Evolutionary conservation across 2,329 filamentous ascomycete genomes (phyloP), one percentile per base, ranked within the genome.

Genomic region (Aspergillus niger): DNA sequence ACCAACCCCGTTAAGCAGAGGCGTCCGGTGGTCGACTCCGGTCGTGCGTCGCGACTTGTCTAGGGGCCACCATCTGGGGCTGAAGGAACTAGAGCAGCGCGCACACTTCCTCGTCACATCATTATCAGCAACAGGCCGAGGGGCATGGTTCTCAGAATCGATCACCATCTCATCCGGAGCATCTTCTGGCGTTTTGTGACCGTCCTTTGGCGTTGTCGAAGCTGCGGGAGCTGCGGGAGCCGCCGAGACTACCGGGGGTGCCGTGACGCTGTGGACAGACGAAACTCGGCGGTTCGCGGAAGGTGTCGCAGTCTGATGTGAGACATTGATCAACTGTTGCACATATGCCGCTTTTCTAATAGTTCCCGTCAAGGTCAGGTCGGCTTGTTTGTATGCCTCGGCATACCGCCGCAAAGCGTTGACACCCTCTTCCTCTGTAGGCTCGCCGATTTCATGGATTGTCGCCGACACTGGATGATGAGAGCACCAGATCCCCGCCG

Each of bases 341-440:
- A 80, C 70, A 73, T 95, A 84, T 61, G 91, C 95, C 22, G 95
- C 94, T 77, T 97, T 97, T 57, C 95, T 89, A 22, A 95, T 91
- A 17, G 94, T 97, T 28, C 95, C 95, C 2, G 93, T 97, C 68
- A 97, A 80, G 2, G 91, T 87, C 43, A 94, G 84, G 73, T 99
- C 95, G 8, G 95, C 94, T 77, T 98, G 94, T 76, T 99, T 99
- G 81, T 92, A 97, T 60, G 89, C 92, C 67, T 89, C 89, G 48
- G 90, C 91, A 73, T 91, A 99, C 26, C 96, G 82, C 74, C 97
- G 92, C 53, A 99, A 79, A 8, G 91, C 92, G 68, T 89, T 96
- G 56, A 87, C 77, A n/a, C 87, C 87, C n/a, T 82, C 82, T 20
- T 89, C 87, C 58, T 89, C 87, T 10, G 90, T 87, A 22, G 85